Evolutionary conservation across 306 rosid genomes (phyloP).

Genomic region (Rubus parviflorus): DNA sequence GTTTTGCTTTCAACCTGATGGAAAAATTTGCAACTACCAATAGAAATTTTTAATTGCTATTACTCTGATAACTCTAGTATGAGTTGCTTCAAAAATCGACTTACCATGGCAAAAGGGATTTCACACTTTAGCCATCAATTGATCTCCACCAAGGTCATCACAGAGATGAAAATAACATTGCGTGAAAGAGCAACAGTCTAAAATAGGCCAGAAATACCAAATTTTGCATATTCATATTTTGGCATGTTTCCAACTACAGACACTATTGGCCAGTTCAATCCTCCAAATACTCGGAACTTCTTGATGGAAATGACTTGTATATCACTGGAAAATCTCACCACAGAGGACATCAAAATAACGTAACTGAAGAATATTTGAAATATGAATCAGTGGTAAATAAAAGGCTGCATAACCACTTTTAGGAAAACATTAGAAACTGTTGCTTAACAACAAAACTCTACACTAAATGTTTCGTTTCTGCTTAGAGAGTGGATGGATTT

Average conservation of each 20-base stretch:
- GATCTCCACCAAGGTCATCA: background rate
- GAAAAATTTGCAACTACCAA: background rate
- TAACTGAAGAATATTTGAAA: background rate
- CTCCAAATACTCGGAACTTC: background rate
- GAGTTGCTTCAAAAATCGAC: background rate
- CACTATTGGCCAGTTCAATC: background rate
- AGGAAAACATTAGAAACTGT: background rate
- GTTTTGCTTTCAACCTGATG: background rate
- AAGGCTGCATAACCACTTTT: background rate
- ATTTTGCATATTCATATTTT: background rate
- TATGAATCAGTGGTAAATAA: background rate
- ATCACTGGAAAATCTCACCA: background rate
- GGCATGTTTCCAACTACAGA: background rate
- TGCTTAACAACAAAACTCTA: slow-evolving; percentile 3
- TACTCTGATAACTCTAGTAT: background rate
- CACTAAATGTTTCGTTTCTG: background rate
- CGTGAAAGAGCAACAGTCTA: background rate
- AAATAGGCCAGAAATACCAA: background rate
- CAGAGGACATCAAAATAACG: background rate
- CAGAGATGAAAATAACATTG: background rate
- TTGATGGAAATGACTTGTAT: background rate
- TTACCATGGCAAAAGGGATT: background rate
- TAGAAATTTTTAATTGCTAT: background rate
- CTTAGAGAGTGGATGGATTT: slow-evolving; percentile 20
- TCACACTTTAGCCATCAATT: background rate